These are phyloP conservation scores for Endotrypanum monterogeii DNA, from an alignment of 208 protist species.

Conservation along the genomic window DNA sequence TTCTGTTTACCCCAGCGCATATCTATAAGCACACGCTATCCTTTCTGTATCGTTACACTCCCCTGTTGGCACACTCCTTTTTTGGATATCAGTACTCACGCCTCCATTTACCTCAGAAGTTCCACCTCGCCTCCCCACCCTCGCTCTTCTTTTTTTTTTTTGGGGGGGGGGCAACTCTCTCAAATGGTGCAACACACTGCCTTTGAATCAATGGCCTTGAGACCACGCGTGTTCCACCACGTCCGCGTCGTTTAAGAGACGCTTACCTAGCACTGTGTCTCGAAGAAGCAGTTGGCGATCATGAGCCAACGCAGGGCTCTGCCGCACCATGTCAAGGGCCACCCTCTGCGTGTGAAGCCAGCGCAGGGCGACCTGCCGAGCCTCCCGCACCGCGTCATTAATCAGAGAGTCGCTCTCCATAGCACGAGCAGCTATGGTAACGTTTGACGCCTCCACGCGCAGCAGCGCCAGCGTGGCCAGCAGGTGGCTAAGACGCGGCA, in stretches of 20 bases:
- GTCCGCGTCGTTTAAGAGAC: constrained; percentile 24
- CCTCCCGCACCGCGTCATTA: constrained; percentile 2
- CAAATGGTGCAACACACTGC: background rate
- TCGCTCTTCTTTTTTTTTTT: background rate
- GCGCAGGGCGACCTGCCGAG: constrained; percentile 9
- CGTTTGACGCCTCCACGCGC: background rate
- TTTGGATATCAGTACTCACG: background rate
- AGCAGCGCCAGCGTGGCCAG: constrained; percentile 28
- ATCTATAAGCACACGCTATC: too few relatives aligned
- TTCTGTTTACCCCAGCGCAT: background rate
- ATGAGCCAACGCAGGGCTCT: constrained; percentile 7
- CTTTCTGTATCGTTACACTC: background rate
- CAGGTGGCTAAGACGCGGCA: constrained; percentile 28
- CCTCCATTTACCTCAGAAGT: background rate
- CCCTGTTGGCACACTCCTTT: too few relatives aligned
- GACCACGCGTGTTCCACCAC: background rate
- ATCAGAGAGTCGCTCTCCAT: background rate
- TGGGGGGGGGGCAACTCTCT: too few relatives aligned
- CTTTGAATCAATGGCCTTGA: background rate
- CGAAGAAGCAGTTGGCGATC: constrained; percentile 41
- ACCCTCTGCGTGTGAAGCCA: constrained; percentile 27
- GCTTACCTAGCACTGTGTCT: constrained; percentile 34
- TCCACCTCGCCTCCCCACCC: background rate
- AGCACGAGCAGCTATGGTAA: background rate
- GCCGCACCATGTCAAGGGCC: constrained; percentile 25